phyloP scores from a whole-genome alignment of 805 yeast genomes.

The Ascoidea rubescens region DNA sequence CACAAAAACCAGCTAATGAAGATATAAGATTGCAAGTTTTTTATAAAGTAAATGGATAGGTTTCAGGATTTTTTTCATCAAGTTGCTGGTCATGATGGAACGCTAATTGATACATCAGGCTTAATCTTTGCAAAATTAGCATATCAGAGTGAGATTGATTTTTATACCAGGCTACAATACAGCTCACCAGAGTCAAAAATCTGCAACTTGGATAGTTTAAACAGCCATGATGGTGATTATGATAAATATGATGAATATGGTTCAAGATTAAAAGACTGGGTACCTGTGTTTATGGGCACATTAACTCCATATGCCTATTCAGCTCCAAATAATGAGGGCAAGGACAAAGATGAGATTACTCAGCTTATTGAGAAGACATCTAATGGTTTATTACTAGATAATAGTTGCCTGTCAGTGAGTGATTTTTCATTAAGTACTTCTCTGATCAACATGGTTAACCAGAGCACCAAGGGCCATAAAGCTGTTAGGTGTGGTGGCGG shows the following conservation, averaged over 20 bases:
- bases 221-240: slow-evolving; percentile 7
- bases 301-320: slow-evolving; percentile 30
- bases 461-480: neutral
- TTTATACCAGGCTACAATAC: slow-evolving; percentile 34
- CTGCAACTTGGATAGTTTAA: slow-evolving; percentile 20
- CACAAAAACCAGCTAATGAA: no score
- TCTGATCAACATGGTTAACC: neutral
- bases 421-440: neutral
- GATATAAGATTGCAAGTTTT: no score
- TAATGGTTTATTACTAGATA: slow-evolving; percentile 6
- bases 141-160: slow-evolving; percentile 51
- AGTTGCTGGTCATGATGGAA: slow-evolving; percentile 92
- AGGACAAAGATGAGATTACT: slow-evolving; percentile 10
- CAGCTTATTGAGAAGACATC: slow-evolving; percentile 8
- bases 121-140: slow-evolving; percentile 63
- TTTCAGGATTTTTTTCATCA: slow-evolving; percentile 27
- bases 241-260: slow-evolving; percentile 19
- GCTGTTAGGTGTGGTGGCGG: neutral
- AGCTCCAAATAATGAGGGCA: slow-evolving; percentile 14
- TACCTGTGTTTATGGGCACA: slow-evolving; percentile 52
- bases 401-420: slow-evolving; percentile 4
- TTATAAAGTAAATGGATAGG: slow-evolving; percentile 1
- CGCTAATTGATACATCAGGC: slow-evolving; percentile 48
- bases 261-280: slow-evolving; percentile 33
- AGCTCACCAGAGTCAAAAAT: slow-evolving; percentile 12